These are phyloP conservation scores for Fusarium tupiense DNA, from an alignment of 2,329 filamentous ascomycete genomes.

Conservation along the genomic window DNA sequence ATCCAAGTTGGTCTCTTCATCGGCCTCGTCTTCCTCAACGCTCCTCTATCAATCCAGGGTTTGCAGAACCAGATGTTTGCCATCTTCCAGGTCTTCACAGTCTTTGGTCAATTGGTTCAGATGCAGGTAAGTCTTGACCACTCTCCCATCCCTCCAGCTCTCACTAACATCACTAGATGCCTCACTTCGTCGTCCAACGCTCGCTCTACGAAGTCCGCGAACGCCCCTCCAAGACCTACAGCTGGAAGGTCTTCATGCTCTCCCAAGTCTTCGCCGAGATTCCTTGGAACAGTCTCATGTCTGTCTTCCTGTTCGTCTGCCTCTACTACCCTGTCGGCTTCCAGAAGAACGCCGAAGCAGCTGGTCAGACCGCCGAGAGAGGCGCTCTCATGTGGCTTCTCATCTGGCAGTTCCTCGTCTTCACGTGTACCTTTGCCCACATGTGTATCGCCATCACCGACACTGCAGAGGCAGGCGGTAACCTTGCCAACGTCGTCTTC, in stretches of 20 bases:
- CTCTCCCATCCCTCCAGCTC: rapidly evolving
- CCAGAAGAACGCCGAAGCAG: conserved; percentile 68
- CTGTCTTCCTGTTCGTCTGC: conserved; percentile 77
- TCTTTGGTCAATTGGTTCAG: conserved; percentile 82
- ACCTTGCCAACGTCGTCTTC: conserved; percentile 73
- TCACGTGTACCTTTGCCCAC: conserved; percentile 73
- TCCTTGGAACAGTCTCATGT: conserved; percentile 83
- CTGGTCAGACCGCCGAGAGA: conserved; percentile 54
- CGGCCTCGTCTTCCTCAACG: conserved; percentile 81
- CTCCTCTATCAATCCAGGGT: conserved; percentile 76
- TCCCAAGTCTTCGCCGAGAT: conserved; percentile 85
- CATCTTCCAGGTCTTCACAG: conserved; percentile 83
- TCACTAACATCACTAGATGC: conserved; percentile 70
- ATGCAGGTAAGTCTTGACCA: conserved; percentile 5
- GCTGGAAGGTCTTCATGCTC: conserved; percentile 86
- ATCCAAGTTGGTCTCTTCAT: conserved; percentile 76
- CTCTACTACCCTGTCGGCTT: conserved; percentile 90
- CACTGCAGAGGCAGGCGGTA: conserved; percentile 73
- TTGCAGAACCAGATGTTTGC: conserved; percentile 90
- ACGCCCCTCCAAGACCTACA: conserved; percentile 83
- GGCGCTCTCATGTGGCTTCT: conserved; percentile 75
- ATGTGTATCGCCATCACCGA: conserved; percentile 72
- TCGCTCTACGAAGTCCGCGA: conserved; percentile 87
- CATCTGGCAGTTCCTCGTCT: conserved; percentile 72
- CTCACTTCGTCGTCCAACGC: conserved; percentile 83